Percentiles rank a stretch among this genome's conserved stretches.
Conservation (phyloP, 805 yeast genomes). For the Myxozyma vanderwaltii region DNA sequence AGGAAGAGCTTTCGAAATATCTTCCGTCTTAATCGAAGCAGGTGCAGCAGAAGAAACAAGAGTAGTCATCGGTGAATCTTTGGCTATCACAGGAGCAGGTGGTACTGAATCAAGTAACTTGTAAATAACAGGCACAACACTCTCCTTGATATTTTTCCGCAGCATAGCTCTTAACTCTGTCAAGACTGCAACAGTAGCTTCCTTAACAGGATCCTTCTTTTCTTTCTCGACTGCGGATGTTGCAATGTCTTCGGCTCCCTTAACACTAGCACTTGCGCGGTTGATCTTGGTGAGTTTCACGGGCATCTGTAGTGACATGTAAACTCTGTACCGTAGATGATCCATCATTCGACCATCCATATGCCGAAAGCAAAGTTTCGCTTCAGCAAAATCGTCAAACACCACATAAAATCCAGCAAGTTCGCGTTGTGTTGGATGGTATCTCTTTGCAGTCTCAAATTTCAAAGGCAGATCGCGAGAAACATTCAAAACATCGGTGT, state of each 20-base stretch:
- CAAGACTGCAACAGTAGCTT: slow-evolving; percentile 59
- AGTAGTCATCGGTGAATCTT: neutral
- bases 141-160: slow-evolving; percentile 70
- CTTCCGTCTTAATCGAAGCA: neutral
- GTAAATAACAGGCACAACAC: slow-evolving; percentile 68
- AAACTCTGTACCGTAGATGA: slow-evolving; percentile 45
- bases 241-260: neutral
- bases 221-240: slow-evolving; percentile 4
- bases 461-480: slow-evolving; percentile 1
- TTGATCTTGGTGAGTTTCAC: neutral
- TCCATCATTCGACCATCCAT: slow-evolving; percentile 62
- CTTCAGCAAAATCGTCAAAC: slow-evolving; percentile 61
- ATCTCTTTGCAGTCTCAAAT: slow-evolving; percentile 5
- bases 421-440: slow-evolving; percentile 47
- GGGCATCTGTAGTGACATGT: slow-evolving; percentile 53
- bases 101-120: slow-evolving; percentile 56
- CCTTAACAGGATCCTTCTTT: slow-evolving; percentile 52
- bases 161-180: slow-evolving; percentile 66
- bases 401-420: slow-evolving; percentile 68
- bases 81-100: neutral
- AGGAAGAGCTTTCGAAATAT: neutral
- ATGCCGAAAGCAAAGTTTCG: slow-evolving; percentile 58
- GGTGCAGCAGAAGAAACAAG: neutral
- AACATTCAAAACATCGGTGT: slow-evolving; percentile 58
- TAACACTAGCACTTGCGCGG: neutral